Evolutionary conservation across 1,139 yeast genomes (phyloP), one percentile per base, ranked within the genome.

Genomic region (Kluyveromyces marxianus): DNA sequence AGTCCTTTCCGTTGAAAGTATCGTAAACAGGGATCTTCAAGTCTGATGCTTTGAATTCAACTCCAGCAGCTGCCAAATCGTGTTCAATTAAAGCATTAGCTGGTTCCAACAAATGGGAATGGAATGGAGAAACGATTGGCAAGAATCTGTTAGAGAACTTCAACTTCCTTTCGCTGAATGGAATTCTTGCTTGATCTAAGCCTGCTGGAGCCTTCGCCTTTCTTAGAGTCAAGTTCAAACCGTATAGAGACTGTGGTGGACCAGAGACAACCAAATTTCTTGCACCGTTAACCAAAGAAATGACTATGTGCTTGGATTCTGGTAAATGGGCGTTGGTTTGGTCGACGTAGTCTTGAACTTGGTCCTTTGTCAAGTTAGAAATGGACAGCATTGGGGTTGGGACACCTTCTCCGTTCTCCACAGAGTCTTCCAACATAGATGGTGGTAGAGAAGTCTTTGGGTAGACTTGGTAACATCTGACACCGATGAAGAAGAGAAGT

Each of bases 221-320:
- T 75, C 98, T 83, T 66, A 92, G 76, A 50, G 92, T 78, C 63
- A 92, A 76, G 70, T 90, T 90, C 61, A 92, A 79, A 74, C 99
- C 99, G 61, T 92, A 92, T 56, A 92, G 75, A n/a, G 97, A 89
- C 74, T 89, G 96, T 47, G 98, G 97, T 45, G 98, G 98, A 67
- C 99, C 99, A 34, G 95, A 81, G 47, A 92, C 87, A 50, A 92
- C 98, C 72, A 89, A 76, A 69, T 89, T 88, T 71, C 96, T 81
- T 41, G 96, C 96, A 66, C 98, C 98, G 63, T 92, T 92, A 57
- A 90, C 76, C 65, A 92, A 79, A 45, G 97, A 89, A 56, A 92
- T 83, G 50, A 83, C 87, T 62, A 92, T 83, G 64, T 88, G 96
- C 70, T 88, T 88, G 61, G 88, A 96, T 48, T 74, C 71, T 57